Evolutionary conservation across 1,284 basidiomycete species (phyloP).

Genomic region (Austroboletus novae-zelandiae): DNA sequence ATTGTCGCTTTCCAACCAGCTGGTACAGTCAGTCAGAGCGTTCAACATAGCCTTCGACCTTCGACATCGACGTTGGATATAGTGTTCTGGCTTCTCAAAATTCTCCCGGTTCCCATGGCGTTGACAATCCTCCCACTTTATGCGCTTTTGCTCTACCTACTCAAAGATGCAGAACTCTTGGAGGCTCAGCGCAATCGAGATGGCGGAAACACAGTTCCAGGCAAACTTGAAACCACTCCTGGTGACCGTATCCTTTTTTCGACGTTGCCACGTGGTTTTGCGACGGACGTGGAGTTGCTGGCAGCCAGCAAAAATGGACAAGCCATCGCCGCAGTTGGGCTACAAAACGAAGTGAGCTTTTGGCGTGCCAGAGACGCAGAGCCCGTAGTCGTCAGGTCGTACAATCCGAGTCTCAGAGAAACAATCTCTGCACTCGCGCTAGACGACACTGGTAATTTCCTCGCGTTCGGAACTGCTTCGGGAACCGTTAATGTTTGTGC

Average conservation of each 20-base stretch:
- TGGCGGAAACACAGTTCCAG: conserved; percentile 39
- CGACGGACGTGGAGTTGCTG: conserved; percentile 81
- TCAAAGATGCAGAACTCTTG: conserved; percentile 89
- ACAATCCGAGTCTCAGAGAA: conserved; percentile 40
- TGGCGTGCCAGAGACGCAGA: conserved; percentile 51
- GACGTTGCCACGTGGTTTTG: conserved; percentile 73
- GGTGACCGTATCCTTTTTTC: conserved; percentile 55
- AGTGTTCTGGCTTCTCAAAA: conserved; percentile 75
- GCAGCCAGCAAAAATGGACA: conserved; percentile 64
- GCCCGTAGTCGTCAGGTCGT: conserved; percentile 38
- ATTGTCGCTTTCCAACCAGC: conserved; percentile 66
- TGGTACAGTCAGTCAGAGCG: conserved; percentile 22
- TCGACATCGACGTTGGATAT: conserved; percentile 50
- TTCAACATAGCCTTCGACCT: conserved; percentile 39
- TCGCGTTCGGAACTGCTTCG: conserved; percentile 63
- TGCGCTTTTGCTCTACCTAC: conserved; percentile 79
- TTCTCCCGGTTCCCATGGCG: conserved; percentile 83
- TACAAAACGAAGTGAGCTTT: conserved; percentile 75
- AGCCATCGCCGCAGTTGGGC: conserved; percentile 66
- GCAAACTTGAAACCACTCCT: conserved; percentile 38
- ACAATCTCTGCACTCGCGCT: conserved; percentile 60
- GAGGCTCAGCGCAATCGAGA: conserved; percentile 76
- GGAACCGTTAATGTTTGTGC: conserved; percentile 60
- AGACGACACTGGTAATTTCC: conserved; percentile 51
- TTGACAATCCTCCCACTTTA: conserved; percentile 77